Conservation (phyloP, 805 yeast genomes). For the Nakazawaea sp. region DNA sequence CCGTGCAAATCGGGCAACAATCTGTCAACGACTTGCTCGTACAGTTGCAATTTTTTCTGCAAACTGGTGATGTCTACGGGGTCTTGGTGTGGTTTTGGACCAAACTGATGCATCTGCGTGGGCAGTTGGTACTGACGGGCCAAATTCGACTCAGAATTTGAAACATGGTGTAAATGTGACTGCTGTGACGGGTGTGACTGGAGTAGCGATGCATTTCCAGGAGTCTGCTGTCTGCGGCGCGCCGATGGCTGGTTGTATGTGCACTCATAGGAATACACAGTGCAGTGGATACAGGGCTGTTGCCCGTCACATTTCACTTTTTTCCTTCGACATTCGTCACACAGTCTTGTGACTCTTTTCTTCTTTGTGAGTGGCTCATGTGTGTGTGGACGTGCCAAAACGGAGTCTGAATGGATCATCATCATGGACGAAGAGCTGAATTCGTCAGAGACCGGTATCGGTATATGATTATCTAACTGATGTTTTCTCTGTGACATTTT, state of each 20-base stretch:
- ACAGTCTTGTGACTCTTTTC: slow-evolving; percentile 65
- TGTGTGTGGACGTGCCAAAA: too few species aligned
- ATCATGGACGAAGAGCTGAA: too few species aligned
- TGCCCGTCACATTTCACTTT: slow-evolving; percentile 78
- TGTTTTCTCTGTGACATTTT: too few species aligned
- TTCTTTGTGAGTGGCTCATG: slow-evolving; percentile 35
- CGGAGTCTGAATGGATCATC: too few species aligned
- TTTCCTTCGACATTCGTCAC: slow-evolving; percentile 68
- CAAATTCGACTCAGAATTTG: too few species aligned
- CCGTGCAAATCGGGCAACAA: slow-evolving; percentile 9
- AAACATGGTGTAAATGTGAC: not conserved
- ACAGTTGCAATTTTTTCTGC: not conserved
- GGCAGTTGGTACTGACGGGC: not conserved
- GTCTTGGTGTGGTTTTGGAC: not conserved
- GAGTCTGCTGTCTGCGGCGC: slow-evolving; percentile 45
- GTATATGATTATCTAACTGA: too few species aligned
- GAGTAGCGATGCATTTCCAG: too few species aligned
- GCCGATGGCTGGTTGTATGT: slow-evolving; percentile 75
- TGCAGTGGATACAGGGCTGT: slow-evolving; percentile 76
- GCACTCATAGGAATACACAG: slow-evolving; percentile 81
- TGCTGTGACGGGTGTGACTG: not conserved
- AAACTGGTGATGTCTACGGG: not conserved
- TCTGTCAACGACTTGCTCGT: slow-evolving; percentile 7
- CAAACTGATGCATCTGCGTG: not conserved
- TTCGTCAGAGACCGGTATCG: too few species aligned